Evolutionary conservation across 1,139 yeast genomes (phyloP).

Genomic region (Yamadazyma diospyri): DNA sequence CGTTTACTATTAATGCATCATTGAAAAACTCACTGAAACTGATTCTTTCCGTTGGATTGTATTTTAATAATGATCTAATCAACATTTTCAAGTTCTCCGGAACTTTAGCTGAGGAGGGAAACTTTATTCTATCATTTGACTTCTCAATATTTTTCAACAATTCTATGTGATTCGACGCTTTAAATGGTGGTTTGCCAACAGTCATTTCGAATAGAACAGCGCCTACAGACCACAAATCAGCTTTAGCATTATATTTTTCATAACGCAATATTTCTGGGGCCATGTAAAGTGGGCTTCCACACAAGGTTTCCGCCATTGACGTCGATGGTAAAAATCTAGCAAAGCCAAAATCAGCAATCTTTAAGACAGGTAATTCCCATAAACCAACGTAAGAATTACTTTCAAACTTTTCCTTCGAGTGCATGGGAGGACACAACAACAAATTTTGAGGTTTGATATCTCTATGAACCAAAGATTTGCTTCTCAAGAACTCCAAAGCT

Average conservation of each 20-base stretch:
- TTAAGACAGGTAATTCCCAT: constrained; percentile 85
- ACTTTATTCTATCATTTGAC: constrained; percentile 70
- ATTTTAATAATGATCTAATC: constrained; percentile 71
- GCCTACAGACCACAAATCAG: constrained; percentile 97
- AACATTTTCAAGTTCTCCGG: constrained; percentile 64
- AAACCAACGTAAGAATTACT: constrained; percentile 64
- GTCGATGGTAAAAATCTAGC: constrained; percentile 92
- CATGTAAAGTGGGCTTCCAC: constrained; percentile 97
- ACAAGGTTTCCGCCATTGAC: constrained; percentile 91
- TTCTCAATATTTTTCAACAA: constrained; percentile 79
- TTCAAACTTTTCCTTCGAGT: constrained; percentile 57
- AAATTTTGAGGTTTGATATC: constrained; percentile 94
- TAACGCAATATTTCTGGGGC: constrained; percentile 95
- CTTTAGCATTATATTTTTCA: constrained; percentile 95
- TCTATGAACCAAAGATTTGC: constrained; percentile 83
- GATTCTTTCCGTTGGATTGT: constrained; percentile 83
- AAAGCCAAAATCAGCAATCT: constrained; percentile 96
- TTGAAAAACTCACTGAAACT: constrained; percentile 84
- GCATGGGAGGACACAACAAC: constrained; percentile 70
- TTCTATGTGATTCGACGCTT: constrained; percentile 90
- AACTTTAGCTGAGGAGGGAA: constrained; percentile 62
- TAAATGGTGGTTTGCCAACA: constrained; percentile 92
- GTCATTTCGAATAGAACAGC: constrained; percentile 94
- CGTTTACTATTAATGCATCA: constrained; percentile 50
- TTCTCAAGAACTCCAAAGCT: constrained; percentile 77